Evolutionary conservation across 106 monocot genomes (phyloP).

Genomic region (Xerophyta viscosa): DNA sequence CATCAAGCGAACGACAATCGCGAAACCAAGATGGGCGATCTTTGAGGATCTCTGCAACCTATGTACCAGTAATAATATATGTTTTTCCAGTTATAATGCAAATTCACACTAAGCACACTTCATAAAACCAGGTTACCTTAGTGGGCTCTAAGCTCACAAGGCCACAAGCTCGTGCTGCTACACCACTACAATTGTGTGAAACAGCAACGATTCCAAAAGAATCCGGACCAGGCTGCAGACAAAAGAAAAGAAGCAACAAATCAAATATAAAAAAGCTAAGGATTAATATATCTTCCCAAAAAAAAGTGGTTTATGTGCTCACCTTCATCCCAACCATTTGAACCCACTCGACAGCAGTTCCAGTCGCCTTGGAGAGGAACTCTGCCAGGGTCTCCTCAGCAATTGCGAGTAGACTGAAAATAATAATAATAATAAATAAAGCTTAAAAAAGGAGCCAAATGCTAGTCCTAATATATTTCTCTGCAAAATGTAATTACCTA

Average conservation of each 20-base stretch:
- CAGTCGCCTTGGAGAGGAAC: slow-evolving; percentile 77
- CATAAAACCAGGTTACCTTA: slow-evolving; percentile 52
- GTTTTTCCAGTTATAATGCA: no score
- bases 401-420: slow-evolving; percentile 59
- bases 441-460: neutral
- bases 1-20: slow-evolving; percentile 81
- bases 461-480: neutral
- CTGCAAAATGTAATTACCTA: slow-evolving; percentile 36
- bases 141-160: slow-evolving; percentile 98
- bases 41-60: slow-evolving; percentile 96
- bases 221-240: slow-evolving; percentile 99
- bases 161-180: slow-evolving; percentile 97
- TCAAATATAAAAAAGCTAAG: neutral
- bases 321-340: slow-evolving; percentile 95
- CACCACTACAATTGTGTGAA: slow-evolving; percentile 93
- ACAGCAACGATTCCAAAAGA: slow-evolving; percentile 99
- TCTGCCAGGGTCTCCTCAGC: slow-evolving; percentile 83
- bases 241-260: neutral
- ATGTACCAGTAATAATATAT: slow-evolving; percentile 6
- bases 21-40: slow-evolving; percentile 93
- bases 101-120: neutral
- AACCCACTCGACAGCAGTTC: slow-evolving; percentile 85
- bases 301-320: neutral
- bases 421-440: neutral
- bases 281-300: no score